Conservation (phyloP, 169 alveolate species). For the Eimeria maxima region DNA sequence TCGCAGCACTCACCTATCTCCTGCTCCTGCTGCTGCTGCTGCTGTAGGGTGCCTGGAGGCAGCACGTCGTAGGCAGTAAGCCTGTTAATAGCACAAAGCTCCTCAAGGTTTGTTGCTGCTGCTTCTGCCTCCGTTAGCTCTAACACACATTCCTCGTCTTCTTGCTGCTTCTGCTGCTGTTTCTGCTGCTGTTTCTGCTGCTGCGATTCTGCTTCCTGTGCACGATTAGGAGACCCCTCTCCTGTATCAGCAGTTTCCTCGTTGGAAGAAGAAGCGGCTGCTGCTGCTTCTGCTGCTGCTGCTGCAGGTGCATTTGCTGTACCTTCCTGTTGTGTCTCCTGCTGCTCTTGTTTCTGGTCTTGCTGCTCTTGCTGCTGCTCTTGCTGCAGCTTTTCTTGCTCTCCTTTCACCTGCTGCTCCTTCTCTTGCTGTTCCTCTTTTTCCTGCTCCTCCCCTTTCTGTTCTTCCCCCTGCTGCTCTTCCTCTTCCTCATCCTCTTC, state of each 20-base stretch:
- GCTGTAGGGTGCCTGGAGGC: slow-evolving; percentile 1
- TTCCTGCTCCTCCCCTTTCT: too few species aligned
- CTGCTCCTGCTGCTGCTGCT: slow-evolving; percentile 9
- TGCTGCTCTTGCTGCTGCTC: too few species aligned
- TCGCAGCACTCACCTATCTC: slow-evolving; percentile 2
- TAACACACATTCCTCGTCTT: slow-evolving; percentile 19
- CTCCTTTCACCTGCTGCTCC: too few species aligned
- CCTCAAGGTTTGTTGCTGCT: slow-evolving; percentile 23
- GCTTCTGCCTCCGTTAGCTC: slow-evolving; percentile 50
- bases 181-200: slow-evolving; percentile 29
- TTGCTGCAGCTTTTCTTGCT: too few species aligned
- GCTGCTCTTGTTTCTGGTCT: too few species aligned
- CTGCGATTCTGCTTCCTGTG: neutral
- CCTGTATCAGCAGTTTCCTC: neutral
- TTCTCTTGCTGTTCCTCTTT: too few species aligned
- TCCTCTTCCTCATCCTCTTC: too few species aligned
- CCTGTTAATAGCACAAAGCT: neutral
- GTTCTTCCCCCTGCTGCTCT: too few species aligned
- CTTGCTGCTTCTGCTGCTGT: slow-evolving; percentile 10
- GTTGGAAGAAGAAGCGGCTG: too few species aligned
- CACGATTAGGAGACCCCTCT: neutral
- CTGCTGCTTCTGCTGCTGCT: too few species aligned
- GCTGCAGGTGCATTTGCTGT: too few species aligned
- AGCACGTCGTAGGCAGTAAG: neutral
- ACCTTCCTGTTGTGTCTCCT: too few species aligned